Conservation (phyloP, 2,329 filamentous ascomycete species). For the Zasmidium cellare region DNA sequence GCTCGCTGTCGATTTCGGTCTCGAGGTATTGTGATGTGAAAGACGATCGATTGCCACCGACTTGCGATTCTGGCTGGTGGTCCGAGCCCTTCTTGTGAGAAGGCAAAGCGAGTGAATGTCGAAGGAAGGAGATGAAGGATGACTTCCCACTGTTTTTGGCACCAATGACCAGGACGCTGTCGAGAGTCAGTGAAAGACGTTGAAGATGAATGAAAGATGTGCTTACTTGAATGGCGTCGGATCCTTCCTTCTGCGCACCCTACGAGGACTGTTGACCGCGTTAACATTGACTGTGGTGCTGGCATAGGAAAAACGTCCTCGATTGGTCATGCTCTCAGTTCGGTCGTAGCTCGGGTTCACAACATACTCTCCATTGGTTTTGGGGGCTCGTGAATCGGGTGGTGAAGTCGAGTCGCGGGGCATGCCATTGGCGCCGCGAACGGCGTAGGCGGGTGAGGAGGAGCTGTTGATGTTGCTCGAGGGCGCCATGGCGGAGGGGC, state of each 20-base stretch:
- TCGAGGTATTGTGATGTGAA: slow-evolving; percentile 90
- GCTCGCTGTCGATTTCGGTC: slow-evolving; percentile 89
- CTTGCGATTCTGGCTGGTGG: slow-evolving; percentile 17
- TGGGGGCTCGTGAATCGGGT: slow-evolving; percentile 8
- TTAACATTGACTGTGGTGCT: slow-evolving; percentile 87
- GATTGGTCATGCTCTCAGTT: slow-evolving; percentile 93
- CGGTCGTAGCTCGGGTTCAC: slow-evolving; percentile 71
- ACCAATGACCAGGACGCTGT: slow-evolving; percentile 85
- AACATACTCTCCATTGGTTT: slow-evolving; percentile 55
- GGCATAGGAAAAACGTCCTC: slow-evolving; percentile 94
- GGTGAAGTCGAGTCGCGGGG: slow-evolving; percentile 24
- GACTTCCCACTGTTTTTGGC: slow-evolving; percentile 89
- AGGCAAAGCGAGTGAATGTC: slow-evolving; percentile 80
- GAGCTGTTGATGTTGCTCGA: slow-evolving; percentile 23
- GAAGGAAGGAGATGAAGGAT: slow-evolving; percentile 94
- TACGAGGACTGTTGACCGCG: slow-evolving; percentile 80
- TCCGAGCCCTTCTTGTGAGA: slow-evolving; percentile 65
- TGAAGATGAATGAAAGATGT: not conserved
- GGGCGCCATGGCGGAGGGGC: slow-evolving; percentile 26
- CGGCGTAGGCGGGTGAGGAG: slow-evolving; percentile 29
- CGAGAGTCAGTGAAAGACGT: not conserved
- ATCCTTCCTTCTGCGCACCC: slow-evolving; percentile 91
- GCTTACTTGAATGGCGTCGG: slow-evolving; percentile 98
- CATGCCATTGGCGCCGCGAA: slow-evolving; percentile 24
- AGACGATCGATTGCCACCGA: slow-evolving; percentile 38